Evolutionary conservation across 2,329 filamentous ascomycete genomes (phyloP), one percentile per base, ranked within the genome.

Genomic region (Penicillium fuscoglaucum): DNA sequence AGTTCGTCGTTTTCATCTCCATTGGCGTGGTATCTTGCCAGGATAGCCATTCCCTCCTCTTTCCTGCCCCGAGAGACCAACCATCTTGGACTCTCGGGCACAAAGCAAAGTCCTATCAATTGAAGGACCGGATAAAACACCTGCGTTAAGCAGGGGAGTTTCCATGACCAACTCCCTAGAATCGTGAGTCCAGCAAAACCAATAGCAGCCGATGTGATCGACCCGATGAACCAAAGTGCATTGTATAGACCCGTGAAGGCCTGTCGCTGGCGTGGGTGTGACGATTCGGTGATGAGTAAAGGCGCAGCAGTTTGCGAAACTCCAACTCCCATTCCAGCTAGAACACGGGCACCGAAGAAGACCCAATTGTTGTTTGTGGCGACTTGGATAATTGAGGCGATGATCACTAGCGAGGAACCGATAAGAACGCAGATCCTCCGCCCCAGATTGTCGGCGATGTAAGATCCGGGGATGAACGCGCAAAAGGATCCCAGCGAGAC

Each of bases 61-160:
- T 81, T 78, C 8, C 82, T 80, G 59, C 84, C 82, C 55, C 84
- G 81, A 44, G 82, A 81, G 54, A 85, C 83, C 24, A 87, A 76
- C 84, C 84, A 88, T 57, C 86, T 74, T 2, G 86, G 86, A 3
- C 83, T 86, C 65, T 88, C 86, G 0, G 86, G 86, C 1, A 87
- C 74, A 62, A 86, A 79, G 56, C 79, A 84, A 4, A 81, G 76
- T 24, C 79, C 72, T 31, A 78, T 37, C 45, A 83, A 74, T 48
- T 86, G 82, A 7, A 86, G 66, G 4, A 69, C 62, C 24, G 75
- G 76, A 43, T 79, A 75, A 1, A 77, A 74, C 10, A 77, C 73
- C 66, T 85, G 83, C 13, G 84, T 71, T 62, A 84, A 73, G n/a
- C 85, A 80, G 0, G 86, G 86, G 13, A 85, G 78, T 26, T 83